Conservation (phyloP, 306 rosid species). For the Ormosia emarginata region DNA sequence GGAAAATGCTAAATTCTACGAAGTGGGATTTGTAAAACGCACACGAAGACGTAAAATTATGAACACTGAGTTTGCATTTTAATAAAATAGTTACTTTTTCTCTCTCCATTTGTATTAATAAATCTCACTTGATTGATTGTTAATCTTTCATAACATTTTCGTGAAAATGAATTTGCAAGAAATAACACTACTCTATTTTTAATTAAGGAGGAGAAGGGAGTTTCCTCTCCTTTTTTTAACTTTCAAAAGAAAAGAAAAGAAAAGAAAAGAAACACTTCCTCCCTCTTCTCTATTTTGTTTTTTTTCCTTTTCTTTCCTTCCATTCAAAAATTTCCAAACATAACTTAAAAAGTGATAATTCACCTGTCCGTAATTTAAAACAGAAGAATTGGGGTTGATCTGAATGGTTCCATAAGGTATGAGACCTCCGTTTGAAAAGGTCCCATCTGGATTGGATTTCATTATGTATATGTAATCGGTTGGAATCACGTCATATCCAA, state of each 20-base stretch:
- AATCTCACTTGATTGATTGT: too few species aligned
- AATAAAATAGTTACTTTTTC: too few species aligned
- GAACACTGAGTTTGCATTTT: too few species aligned
- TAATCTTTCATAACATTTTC: too few species aligned
- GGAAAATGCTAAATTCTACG: too few species aligned
- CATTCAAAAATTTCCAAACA: not conserved
- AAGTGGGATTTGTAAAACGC: too few species aligned
- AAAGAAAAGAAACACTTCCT: not conserved
- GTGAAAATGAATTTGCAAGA: too few species aligned
- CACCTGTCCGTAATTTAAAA: constrained; percentile 37
- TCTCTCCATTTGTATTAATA: too few species aligned
- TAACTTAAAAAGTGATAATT: not conserved
- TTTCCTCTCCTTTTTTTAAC: not conserved
- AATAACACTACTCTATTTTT: too few species aligned
- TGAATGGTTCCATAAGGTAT: constrained; percentile 26
- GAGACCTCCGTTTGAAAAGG: constrained; percentile 19
- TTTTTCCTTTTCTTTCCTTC: not conserved
- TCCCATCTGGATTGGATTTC: constrained; percentile 15
- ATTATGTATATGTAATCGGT: constrained; percentile 27
- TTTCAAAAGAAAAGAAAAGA: too few species aligned
- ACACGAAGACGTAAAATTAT: too few species aligned
- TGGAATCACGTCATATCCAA: constrained; percentile 16
- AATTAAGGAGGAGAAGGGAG: too few species aligned
- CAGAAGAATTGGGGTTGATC: constrained; percentile 15
- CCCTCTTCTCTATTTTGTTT: not conserved